phyloP scores from a whole-genome alignment of 345 rosid species.

The Pelargonium nanum region DNA sequence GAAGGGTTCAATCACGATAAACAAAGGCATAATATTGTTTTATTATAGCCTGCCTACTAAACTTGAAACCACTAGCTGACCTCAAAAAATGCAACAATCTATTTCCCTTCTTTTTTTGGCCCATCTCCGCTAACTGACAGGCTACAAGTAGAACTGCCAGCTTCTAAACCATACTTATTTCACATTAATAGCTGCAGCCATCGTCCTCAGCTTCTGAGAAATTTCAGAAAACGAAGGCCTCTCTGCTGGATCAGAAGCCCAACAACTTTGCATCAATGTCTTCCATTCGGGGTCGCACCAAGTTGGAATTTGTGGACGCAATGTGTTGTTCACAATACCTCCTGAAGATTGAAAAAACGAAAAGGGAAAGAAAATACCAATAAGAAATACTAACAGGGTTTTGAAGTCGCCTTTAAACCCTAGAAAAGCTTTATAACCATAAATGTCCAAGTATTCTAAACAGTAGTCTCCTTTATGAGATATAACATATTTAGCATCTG shows the following conservation, averaged over 20 bases:
- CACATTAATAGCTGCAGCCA: slow-evolving; percentile 92
- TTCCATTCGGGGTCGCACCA: slow-evolving; percentile 99
- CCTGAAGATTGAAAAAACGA: slow-evolving; percentile 32
- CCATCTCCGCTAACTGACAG: not conserved
- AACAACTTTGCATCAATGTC: slow-evolving; percentile 77
- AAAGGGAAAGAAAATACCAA: not conserved
- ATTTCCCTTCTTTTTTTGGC: no score
- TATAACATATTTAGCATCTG: no score
- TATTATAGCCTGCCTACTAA: not conserved
- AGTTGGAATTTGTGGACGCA: slow-evolving; percentile 84
- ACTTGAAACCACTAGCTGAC: not conserved
- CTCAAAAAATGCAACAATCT: not conserved
- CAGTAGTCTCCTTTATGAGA: no score
- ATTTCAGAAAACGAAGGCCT: slow-evolving; percentile 92
- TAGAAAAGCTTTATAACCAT: no score
- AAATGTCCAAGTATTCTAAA: no score
- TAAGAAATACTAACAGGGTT: not conserved
- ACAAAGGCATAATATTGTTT: not conserved
- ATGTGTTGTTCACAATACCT: slow-evolving; percentile 82
- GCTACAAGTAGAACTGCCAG: no score
- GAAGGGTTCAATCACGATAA: not conserved
- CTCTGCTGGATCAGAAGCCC: slow-evolving; percentile 81
- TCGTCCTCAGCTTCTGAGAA: slow-evolving; percentile 77
- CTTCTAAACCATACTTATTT: no score
- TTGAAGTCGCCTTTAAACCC: no score